Evolutionary conservation across 176 grass and related monocot species (phyloP), one percentile per base, ranked within the genome.

Genomic region (Rhynchospora pubera): DNA sequence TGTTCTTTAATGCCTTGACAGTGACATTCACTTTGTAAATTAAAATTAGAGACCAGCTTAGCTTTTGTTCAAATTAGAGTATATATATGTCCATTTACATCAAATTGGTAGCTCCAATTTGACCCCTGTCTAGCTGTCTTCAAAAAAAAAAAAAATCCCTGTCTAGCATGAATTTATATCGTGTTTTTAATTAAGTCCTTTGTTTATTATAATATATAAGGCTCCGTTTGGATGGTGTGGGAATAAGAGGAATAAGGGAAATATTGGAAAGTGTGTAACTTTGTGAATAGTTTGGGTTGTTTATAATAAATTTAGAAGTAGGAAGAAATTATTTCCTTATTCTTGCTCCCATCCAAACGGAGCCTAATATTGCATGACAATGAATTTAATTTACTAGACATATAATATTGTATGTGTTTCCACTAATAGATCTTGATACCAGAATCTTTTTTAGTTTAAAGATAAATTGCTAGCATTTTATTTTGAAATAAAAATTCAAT

Each of bases 21-120:
- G 79, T 45, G 79, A 82, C 79, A 64, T 34, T 82, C 79, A 82
- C 58, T 5, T 28, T 80, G 79, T 64, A 22, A 82, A 28, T 28
- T 28, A 28, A n/a, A 82, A 63, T 34, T 66, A 9, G 51, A 9
- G 51, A 15, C 13, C 53, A 76, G 12, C 72, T 15, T 18, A 28
- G 6, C 72, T 76, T 55, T 53, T 55, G 14, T 76, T 53, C 48
- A 76, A 76, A 76, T 11, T 53, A 53, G 46, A 53, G 8, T 52
- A 19, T 53, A 19, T 53, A 28, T 51, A 52, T 51, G 46, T 73
- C 12, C n/a, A 48, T 45, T 19, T 52, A 14, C 19, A 51, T 69
- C 46, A 48, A 79, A 60, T 79, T 57, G 23, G 76, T 59, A 79
- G 52, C 53, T 57, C 19, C 73, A 57, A 56, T 53, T 78, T 78